Conservation (phyloP, 2,329 filamentous ascomycete species). For the Ophiocordyceps camponoti-saundersi region DNA sequence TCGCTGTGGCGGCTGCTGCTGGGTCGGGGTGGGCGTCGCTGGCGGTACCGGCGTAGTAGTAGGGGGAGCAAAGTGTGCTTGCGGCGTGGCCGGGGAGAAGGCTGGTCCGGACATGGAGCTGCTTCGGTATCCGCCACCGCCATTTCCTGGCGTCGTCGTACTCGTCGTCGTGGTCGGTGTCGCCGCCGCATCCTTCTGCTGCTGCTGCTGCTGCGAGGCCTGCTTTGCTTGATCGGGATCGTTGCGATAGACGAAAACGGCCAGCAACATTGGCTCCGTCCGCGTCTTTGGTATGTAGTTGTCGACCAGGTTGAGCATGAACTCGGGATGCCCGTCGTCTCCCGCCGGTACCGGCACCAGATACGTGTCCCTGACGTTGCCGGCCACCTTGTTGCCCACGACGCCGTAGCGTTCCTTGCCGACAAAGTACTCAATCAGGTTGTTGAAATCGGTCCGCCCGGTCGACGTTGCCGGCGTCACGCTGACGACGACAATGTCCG, state of each 20-base stretch:
- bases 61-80: constrained; percentile 11
- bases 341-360: constrained; percentile 71
- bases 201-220: constrained; percentile 4
- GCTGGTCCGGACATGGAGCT: constrained; percentile 31
- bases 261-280: constrained; percentile 60
- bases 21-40: constrained; percentile 4
- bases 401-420: constrained; percentile 75
- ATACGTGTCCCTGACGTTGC: constrained; percentile 78
- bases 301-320: constrained; percentile 75
- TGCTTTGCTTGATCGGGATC: constrained; percentile 23
- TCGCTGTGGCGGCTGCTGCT: constrained; percentile 12
- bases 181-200: neutral
- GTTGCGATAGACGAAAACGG: constrained; percentile 70
- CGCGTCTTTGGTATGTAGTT: constrained; percentile 59
- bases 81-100: constrained; percentile 36
- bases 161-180: neutral
- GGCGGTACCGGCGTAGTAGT: neutral
- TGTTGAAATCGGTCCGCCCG: constrained; percentile 47
- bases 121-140: constrained; percentile 18
- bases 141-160: neutral
- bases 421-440: constrained; percentile 76
- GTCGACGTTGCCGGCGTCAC: constrained; percentile 47
- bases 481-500: constrained; percentile 69
- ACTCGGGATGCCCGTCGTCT: constrained; percentile 56
- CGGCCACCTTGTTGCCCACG: constrained; percentile 55